phyloP scores from a whole-genome alignment of 768 basidiomycete species.

The Hericium erinaceus region DNA sequence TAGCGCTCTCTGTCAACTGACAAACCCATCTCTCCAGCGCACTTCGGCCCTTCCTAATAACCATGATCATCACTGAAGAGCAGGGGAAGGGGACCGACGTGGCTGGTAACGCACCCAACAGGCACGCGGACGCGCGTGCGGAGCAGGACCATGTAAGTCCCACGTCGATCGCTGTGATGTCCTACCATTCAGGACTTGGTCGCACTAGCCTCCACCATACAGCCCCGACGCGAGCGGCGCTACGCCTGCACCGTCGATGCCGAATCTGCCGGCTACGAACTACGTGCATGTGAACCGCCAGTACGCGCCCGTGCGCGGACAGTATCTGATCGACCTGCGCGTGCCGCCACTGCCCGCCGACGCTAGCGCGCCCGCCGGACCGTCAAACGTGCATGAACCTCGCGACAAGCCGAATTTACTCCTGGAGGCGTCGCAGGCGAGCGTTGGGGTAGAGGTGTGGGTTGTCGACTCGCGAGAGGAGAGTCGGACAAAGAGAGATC shows the following conservation, averaged over 20 bases:
- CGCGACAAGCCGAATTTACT: neutral
- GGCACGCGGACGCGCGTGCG: too few species aligned
- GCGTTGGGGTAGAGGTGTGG: neutral
- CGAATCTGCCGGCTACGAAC: neutral
- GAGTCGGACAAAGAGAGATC: neutral
- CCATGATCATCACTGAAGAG: too few species aligned
- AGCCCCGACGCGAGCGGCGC: neutral
- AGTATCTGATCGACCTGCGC: neutral
- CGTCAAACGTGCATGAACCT: neutral
- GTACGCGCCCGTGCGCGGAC: neutral
- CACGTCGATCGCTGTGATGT: too few species aligned
- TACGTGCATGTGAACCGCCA: neutral
- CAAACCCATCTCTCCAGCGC: too few species aligned
- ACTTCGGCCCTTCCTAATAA: too few species aligned
- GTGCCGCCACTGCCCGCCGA: neutral
- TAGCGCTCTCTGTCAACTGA: too few species aligned
- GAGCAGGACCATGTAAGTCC: too few species aligned
- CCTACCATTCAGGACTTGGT: neutral
- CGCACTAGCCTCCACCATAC: neutral
- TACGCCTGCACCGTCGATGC: neutral
- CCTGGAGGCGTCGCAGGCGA: neutral
- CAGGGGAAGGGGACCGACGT: too few species aligned
- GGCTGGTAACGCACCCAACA: too few species aligned
- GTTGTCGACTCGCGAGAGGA: neutral
- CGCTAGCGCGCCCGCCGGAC: neutral